Base-by-base conservation (phyloP, 352 stramenopile genomes). In the Pythium aphanidermatum region DNA sequence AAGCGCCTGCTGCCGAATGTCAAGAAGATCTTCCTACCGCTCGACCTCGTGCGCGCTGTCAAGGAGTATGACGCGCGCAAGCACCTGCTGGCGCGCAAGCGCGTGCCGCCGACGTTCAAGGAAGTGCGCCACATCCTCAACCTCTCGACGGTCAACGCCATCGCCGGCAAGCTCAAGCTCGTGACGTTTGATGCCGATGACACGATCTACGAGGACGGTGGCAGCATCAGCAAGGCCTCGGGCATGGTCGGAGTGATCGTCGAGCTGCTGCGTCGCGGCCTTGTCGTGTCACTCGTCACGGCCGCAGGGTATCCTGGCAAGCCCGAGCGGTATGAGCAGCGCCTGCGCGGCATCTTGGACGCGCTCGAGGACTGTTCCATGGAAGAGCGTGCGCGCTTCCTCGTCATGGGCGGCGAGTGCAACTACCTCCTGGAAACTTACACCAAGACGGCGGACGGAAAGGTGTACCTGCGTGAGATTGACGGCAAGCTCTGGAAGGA, bases 381-480 rank as follows among this genome's bases (percentile, higher is more conserved):
- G 5, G 72, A 83, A 24, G 65, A 87, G 48, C 74, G 77, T 28
- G 71, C 76, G 29, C 69, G 76, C 5, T 92, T 92, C 51, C 46
- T 92, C 2, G 86, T 98, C 44, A 97, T 98, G 85, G 95, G 95
- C 37, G 95, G 95, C 20, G 95, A 98, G 66, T 98, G 92, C 68
- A 98, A 98, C 58, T 98, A 98, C 58, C 68, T 98, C 12, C 64
- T 89, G 10, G 80, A 88, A 46, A 83, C 74, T 21, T 66, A 82
- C 54, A 81, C 64, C 21, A 38, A 77, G 40, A 51, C 51, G 20
- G 48, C 40, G 6, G 74, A 63, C 6, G 60, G 62, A 11, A 66
- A 61, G 31, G 62, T 89, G 16, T 73, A 58, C 19, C 58, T 94
- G 24, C 66, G 71, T 4, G 65, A 90, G 47, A 86, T 95, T 28